Conservation (phyloP, 192 early-diverging fungal species). For the Dissophora globulifera region DNA sequence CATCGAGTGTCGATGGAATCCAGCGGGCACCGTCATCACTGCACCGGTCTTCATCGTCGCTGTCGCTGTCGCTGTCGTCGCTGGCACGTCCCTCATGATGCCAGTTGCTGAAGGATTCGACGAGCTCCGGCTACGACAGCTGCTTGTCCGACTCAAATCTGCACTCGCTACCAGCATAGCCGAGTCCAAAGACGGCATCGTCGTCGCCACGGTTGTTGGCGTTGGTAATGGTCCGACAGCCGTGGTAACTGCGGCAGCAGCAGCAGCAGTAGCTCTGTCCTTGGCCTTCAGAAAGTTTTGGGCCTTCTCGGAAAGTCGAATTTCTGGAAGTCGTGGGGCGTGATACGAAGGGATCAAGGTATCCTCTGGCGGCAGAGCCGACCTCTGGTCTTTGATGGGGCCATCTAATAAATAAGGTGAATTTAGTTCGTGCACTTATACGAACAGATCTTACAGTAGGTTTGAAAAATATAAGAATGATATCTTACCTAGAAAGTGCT, state of each 20-base stretch:
- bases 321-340: conserved; percentile 30
- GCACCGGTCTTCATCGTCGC: too few relatives aligned
- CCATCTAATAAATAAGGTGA: conserved; percentile 38
- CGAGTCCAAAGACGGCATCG: background rate
- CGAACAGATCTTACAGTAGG: too few relatives aligned
- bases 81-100: too few relatives aligned
- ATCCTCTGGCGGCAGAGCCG: conserved; percentile 43
- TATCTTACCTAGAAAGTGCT: conserved; percentile 39
- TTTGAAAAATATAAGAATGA: too few relatives aligned
- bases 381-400: conserved; percentile 29
- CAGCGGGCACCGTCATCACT: background rate
- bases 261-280: background rate
- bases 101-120: too few relatives aligned
- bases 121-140: too few relatives aligned
- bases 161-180: too few relatives aligned
- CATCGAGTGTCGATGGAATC: background rate
- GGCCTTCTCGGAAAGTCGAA: conserved; percentile 19
- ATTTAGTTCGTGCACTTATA: too few relatives aligned
- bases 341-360: conserved; percentile 48
- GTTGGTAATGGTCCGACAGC: background rate
- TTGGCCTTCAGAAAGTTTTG: conserved; percentile 32
- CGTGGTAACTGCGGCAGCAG: conserved; percentile 1
- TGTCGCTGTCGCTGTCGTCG: too few relatives aligned
- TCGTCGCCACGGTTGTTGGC: background rate
- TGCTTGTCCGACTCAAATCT: too few relatives aligned